Base-by-base conservation (phyloP, 2,329 filamentous ascomycete genomes). In the Penicillium paneum region DNA sequence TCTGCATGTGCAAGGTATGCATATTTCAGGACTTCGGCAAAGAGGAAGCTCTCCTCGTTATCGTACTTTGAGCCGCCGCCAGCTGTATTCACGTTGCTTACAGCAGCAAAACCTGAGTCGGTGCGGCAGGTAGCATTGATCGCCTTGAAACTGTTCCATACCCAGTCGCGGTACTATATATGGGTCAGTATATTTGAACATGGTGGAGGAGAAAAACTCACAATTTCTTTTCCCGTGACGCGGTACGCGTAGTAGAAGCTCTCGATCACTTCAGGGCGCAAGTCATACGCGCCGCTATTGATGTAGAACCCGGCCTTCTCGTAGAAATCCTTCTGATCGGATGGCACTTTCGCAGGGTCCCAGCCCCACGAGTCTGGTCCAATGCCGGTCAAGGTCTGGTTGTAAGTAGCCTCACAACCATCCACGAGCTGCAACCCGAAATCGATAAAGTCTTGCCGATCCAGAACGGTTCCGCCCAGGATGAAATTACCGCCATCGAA, bases 1-100 rank as follows among this genome's bases (percentile, higher is more conserved):
- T 67, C 64, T 0, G 82, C 79, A 67, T 85, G 84, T 55, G 89
- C 88, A 64, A 95, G 70, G 74, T 89, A 95, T 53, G 82, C 78
- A 71, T 95, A 95, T 79, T 96, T 96, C 71, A 96, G 70, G 58
- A 91, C 88, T 77, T 96, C 91, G 0, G 91, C 90, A 71, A 95
- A 91, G 78, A 89, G 86, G 76, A 94, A 96, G 65, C 88, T 92
- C 75, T 96, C 90, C 79, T 93, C 88, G 69, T 87, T 86, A 70
- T 96, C 83, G 39, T 73, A 71, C 55, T 81, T 84, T 0, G 74
- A 72, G 1, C 88, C 88, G 10, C 89, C 89, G 29, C 77, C 78
- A 3, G 67, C 64, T 3, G 73, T 74, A 62, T 88, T 90, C 42
- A 95, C 89, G 67, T 95, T 72, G 0, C 64, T 69, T 52, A 95